A percentile compares a stretch with the other conserved stretches of the same genome.
Evolutionary conservation across 768 basidiomycete species (phyloP).

Genomic region (Pleurotus ostreatus): DNA sequence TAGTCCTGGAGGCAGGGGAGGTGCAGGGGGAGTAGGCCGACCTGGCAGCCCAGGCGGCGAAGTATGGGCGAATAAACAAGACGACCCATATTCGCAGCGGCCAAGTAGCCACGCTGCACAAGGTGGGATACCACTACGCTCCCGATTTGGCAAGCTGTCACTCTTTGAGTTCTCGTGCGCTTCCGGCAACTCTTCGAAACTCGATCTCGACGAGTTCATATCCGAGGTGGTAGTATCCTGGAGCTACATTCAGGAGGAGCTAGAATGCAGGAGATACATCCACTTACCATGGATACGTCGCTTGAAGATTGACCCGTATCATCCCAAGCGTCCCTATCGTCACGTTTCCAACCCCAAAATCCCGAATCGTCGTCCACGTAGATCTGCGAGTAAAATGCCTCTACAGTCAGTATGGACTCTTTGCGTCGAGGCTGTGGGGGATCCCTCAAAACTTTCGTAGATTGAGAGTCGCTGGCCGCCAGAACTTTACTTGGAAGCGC

Average conservation of each 20-base stretch:
- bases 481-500: neutral
- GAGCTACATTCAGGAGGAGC: neutral
- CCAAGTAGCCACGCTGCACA: neutral
- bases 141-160: neutral
- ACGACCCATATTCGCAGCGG: neutral
- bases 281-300: neutral
- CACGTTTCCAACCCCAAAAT: constrained; percentile 3
- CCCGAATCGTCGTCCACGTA: neutral
- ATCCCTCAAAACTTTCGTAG: neutral
- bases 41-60: neutral
- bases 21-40: neutral
- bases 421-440: neutral
- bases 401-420: neutral
- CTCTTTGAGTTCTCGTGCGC: neutral
- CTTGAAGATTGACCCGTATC: neutral
- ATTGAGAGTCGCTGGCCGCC: neutral
- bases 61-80: neutral
- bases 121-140: neutral
- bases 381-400: neutral
- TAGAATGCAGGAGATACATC: neutral
- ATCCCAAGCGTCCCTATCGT: constrained; percentile 1
- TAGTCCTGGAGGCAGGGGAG: neutral
- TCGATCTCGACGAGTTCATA: neutral
- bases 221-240: neutral
- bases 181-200: no score